These are phyloP conservation scores for Rickenella mellea DNA, from an alignment of 768 basidiomycete genomes.

Conservation along the genomic window DNA sequence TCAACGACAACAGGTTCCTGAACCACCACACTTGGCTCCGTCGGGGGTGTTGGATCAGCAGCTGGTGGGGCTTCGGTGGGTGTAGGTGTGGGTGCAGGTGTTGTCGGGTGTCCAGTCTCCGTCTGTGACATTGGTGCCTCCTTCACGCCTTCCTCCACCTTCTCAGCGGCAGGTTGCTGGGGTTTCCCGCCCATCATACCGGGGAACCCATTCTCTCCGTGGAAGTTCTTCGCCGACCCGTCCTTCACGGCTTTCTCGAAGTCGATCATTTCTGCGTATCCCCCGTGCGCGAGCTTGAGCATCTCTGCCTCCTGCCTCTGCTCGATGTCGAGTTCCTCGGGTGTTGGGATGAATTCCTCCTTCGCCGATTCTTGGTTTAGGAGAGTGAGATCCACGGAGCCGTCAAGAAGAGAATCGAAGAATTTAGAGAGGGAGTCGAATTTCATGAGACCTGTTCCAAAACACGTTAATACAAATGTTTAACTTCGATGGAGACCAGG, in stretches of 20 bases:
- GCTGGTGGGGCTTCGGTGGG: too few relatives aligned
- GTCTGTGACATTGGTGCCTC: not conserved
- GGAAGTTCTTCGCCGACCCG: conserved; percentile 33
- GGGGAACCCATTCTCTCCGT: conserved; percentile 31
- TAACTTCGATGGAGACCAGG: not conserved
- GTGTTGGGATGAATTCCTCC: conserved; percentile 32
- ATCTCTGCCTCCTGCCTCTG: conserved; percentile 43
- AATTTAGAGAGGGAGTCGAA: conserved; percentile 65
- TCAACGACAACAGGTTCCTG: not conserved
- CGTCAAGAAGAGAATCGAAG: conserved; percentile 62
- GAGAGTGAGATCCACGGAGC: conserved; percentile 46
- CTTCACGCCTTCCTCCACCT: not conserved
- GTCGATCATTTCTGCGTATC: conserved; percentile 39
- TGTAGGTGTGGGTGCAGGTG: too few relatives aligned
- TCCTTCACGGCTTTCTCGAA: conserved; percentile 39
- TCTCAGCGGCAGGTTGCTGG: not conserved
- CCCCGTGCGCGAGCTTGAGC: conserved; percentile 41
- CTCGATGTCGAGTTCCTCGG: conserved; percentile 37
- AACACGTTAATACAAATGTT: not conserved
- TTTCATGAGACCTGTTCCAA: conserved; percentile 58
- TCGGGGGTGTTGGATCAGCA: not conserved
- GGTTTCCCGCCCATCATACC: conserved; percentile 27
- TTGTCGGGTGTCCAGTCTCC: not conserved
- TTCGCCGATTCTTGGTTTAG: conserved; percentile 28
- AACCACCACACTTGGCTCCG: not conserved